Evolutionary conservation across 2,329 filamentous ascomycete genomes (phyloP).

Genomic region (Alternaria viburni): DNA sequence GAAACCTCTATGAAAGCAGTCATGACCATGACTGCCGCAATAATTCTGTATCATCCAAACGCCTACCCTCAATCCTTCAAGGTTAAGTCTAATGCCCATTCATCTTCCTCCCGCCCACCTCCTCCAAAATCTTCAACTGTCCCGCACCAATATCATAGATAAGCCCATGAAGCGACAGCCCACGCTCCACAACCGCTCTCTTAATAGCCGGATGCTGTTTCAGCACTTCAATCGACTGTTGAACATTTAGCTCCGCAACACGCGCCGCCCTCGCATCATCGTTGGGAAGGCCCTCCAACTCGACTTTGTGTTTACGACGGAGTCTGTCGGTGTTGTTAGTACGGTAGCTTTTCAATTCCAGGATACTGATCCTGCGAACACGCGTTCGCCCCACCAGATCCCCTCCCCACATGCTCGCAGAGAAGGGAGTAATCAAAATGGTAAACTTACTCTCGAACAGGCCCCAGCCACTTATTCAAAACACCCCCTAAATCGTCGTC

Average conservation of each 20-base stretch:
- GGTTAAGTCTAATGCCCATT: background rate
- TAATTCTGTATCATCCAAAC: background rate
- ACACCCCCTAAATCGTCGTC: slow-evolving; percentile 63
- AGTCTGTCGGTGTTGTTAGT: slow-evolving; percentile 36
- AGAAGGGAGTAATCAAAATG: background rate
- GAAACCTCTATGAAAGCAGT: background rate
- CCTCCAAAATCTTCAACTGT: slow-evolving; percentile 60
- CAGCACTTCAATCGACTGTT: slow-evolving; percentile 69
- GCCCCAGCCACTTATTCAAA: slow-evolving; percentile 67
- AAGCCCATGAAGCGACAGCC: slow-evolving; percentile 76
- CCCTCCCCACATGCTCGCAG: background rate
- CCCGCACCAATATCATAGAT: slow-evolving; percentile 71
- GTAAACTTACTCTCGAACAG: slow-evolving; percentile 53
- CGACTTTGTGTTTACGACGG: slow-evolving; percentile 59
- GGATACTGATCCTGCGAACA: background rate
- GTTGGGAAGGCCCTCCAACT: slow-evolving; percentile 55
- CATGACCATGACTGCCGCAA: background rate
- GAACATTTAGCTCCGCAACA: slow-evolving; percentile 79
- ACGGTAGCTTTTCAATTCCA: background rate
- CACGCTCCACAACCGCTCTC: slow-evolving; percentile 73
- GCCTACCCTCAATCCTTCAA: no score
- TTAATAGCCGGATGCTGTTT: slow-evolving; percentile 72
- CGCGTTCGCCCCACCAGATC: background rate
- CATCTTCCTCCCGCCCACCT: slow-evolving; percentile 7
- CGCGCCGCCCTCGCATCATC: slow-evolving; percentile 61